These are phyloP conservation scores for Alternaria solani DNA, from an alignment of 2,329 filamentous ascomycete species.

Conservation along the genomic window DNA sequence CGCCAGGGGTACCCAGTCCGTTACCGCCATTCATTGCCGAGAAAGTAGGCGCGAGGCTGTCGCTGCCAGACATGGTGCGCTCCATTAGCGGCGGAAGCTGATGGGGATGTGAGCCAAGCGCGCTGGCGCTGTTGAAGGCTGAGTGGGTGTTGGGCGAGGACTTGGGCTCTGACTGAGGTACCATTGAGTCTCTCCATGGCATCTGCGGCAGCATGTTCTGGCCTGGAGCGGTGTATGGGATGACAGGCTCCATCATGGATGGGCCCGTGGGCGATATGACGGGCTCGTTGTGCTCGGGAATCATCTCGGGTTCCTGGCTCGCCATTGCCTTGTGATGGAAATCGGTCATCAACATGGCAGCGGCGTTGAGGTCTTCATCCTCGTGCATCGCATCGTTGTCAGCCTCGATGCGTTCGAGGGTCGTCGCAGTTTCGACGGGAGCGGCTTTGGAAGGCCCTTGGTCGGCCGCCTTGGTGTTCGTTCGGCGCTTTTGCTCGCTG, in stretches of 20 bases:
- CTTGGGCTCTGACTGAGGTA: conserved; percentile 78
- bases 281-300: conserved; percentile 65
- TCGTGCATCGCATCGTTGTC: conserved; percentile 84
- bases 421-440: conserved; percentile 82
- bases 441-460: conserved; percentile 74
- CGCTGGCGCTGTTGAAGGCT: conserved; percentile 67
- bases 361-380: conserved; percentile 96
- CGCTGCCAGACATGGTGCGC: conserved; percentile 65
- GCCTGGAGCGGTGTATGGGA: conserved; percentile 72
- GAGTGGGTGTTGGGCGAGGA: conserved; percentile 71
- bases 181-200: conserved; percentile 91
- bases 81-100: conserved; percentile 75
- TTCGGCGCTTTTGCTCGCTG: conserved; percentile 89
- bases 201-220: conserved; percentile 85
- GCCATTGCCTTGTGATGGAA: conserved; percentile 95
- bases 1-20: conserved; percentile 73
- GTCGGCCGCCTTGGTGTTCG: conserved; percentile 67
- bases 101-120: conserved; percentile 64
- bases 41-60: conserved; percentile 70
- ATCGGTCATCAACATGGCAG: conserved; percentile 98
- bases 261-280: conserved; percentile 76
- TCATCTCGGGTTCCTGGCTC: conserved; percentile 68
- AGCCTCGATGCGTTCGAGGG: conserved; percentile 91
- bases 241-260: conserved; percentile 77
- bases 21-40: conserved; percentile 76